These are phyloP conservation scores for Boletales sp. DNA, from an alignment of 768 basidiomycete genomes.

Conservation along the genomic window DNA sequence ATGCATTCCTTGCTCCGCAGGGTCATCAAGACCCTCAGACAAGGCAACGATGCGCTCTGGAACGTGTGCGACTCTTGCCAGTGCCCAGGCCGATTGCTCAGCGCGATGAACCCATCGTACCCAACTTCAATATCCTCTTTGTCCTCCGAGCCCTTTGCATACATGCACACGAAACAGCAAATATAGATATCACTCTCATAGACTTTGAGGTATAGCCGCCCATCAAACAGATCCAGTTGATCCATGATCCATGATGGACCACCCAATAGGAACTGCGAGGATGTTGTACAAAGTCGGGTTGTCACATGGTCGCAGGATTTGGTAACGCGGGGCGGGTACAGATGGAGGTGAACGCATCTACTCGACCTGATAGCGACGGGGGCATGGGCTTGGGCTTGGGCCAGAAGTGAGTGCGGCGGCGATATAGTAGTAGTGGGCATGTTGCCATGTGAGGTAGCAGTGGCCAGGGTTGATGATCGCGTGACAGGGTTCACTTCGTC, in stretches of 20 bases:
- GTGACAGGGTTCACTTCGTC: too few species aligned
- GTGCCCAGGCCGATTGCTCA: not conserved
- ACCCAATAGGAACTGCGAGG: not conserved
- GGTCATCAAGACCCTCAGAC: constrained; percentile 13
- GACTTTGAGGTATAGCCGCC: not conserved
- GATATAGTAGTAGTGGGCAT: too few species aligned
- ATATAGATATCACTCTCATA: not conserved
- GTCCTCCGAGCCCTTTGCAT: not conserved
- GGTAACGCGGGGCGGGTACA: not conserved
- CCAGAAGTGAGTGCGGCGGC: too few species aligned
- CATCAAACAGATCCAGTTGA: not conserved
- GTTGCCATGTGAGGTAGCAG: too few species aligned
- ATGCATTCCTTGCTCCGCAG: constrained; percentile 36
- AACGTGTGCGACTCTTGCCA: constrained; percentile 24
- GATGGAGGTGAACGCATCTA: constrained; percentile 2
- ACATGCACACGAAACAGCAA: not conserved
- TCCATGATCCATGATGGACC: not conserved
- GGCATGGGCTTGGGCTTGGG: too few species aligned
- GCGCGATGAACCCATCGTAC: not conserved
- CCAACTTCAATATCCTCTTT: not conserved
- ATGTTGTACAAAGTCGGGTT: not conserved
- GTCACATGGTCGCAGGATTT: not conserved
- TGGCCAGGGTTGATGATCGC: too few species aligned
- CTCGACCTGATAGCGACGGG: constrained; percentile 31
- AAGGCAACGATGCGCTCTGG: constrained; percentile 29